A percentile compares a stretch with the other conserved stretches of the same genome.
phyloP scores from a whole-genome alignment of 139 green algal genomes.

The Gonium pectorale region DNA sequence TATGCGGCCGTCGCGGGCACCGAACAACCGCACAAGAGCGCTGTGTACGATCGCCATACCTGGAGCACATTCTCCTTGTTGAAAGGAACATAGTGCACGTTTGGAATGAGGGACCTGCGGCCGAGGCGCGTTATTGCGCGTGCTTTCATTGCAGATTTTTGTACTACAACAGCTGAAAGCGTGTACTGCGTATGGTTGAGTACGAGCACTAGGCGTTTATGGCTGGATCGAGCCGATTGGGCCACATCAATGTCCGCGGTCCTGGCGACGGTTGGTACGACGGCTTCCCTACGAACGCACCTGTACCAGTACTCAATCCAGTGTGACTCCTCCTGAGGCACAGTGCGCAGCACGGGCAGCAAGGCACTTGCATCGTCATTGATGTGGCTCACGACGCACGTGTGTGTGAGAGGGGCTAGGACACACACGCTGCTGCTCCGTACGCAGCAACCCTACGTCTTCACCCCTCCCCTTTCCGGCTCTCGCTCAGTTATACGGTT shows the following conservation, averaged over 20 bases:
- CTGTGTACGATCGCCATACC: neutral
- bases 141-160: neutral
- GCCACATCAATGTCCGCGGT: neutral
- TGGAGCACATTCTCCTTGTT: slow-evolving; percentile 9
- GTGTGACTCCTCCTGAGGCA: slow-evolving; percentile 41
- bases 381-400: too few relatives aligned
- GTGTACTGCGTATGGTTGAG: too few relatives aligned
- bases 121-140: neutral
- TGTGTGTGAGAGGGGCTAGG: too few relatives aligned
- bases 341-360: neutral
- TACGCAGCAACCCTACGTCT: neutral
- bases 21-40: too few relatives aligned
- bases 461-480: neutral
- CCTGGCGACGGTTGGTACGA: neutral
- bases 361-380: neutral
- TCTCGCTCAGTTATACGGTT: neutral
- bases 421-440: too few relatives aligned
- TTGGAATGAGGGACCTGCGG: slow-evolving; percentile 6
- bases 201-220: too few relatives aligned
- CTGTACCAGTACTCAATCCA: slow-evolving; percentile 64
- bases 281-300: neutral
- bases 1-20: too few relatives aligned
- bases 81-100: slow-evolving; percentile 23
- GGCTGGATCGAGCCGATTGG: too few relatives aligned
- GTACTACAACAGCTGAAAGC: too few relatives aligned